Percentiles rank a stretch among this genome's conserved stretches.
Evolutionary conservation across 1,284 basidiomycete species (phyloP).

Genomic region (Puccinia polysora): DNA sequence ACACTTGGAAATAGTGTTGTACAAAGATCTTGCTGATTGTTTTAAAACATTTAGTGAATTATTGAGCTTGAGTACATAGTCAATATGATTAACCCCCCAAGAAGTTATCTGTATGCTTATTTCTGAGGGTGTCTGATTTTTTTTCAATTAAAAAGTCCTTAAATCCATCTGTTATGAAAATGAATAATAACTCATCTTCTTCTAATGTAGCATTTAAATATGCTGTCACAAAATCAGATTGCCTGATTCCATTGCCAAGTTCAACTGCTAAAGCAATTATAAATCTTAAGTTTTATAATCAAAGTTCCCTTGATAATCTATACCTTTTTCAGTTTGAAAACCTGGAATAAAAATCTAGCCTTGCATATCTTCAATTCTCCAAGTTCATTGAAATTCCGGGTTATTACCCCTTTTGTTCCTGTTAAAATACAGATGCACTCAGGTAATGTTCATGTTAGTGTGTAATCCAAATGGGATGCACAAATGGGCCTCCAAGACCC

Average conservation of each 20-base stretch:
- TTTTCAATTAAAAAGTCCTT: background rate
- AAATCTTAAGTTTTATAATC: background rate
- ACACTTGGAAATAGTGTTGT: background rate
- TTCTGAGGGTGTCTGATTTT: background rate
- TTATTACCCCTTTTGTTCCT: too few species aligned
- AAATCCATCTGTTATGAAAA: background rate
- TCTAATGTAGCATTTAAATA: too few species aligned
- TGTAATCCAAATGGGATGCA: too few species aligned
- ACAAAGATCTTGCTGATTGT: slow-evolving; percentile 18
- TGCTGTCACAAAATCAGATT: too few species aligned
- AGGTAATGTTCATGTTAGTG: too few species aligned
- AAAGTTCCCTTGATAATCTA: background rate
- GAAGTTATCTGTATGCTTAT: background rate
- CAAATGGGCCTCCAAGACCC: too few species aligned
- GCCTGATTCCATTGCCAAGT: background rate
- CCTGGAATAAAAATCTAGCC: background rate
- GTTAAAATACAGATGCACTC: too few species aligned
- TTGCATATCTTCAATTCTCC: background rate
- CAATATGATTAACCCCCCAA: background rate
- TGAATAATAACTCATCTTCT: slow-evolving; percentile 10
- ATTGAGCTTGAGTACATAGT: background rate
- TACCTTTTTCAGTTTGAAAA: slow-evolving; percentile 6
- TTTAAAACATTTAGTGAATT: slow-evolving; percentile 15
- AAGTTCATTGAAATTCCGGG: too few species aligned
- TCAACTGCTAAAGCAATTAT: background rate